These are phyloP conservation scores for Hyaloscypha finlandica DNA, from an alignment of 495 filamentous ascomycete genomes.

Conservation along the genomic window DNA sequence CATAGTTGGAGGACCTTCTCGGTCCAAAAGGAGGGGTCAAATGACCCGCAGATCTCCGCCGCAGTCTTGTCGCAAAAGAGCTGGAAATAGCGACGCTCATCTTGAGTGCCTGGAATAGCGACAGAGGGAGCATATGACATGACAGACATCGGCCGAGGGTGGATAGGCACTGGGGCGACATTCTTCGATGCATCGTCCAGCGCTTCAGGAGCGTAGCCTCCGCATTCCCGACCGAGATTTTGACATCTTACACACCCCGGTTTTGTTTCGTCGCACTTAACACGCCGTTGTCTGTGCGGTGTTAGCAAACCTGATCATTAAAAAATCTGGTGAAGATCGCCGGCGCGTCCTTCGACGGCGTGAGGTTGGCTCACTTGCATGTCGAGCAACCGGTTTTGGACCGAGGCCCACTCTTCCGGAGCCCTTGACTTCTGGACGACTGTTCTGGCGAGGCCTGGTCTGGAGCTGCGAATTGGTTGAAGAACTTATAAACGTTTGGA, in stretches of 20 bases:
- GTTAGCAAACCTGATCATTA: constrained; percentile 8
- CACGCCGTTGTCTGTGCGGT: constrained; percentile 38
- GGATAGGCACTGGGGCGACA: constrained; percentile 31
- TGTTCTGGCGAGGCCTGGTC: constrained; percentile 32
- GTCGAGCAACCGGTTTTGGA: constrained; percentile 34
- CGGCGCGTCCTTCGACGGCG: background rate
- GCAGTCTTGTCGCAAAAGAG: constrained; percentile 60
- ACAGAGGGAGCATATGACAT: constrained; percentile 29
- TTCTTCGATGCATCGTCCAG: constrained; percentile 26
- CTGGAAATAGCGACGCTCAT: constrained; percentile 60
- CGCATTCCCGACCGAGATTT: constrained; percentile 54
- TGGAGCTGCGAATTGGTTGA: constrained; percentile 32
- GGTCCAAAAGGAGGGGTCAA: constrained; percentile 63
- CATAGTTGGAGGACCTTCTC: constrained; percentile 59
- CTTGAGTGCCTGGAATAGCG: constrained; percentile 33
- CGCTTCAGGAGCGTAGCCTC: constrained; percentile 47
- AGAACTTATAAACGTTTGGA: constrained; percentile 36
- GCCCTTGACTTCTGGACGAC: constrained; percentile 31
- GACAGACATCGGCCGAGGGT: constrained; percentile 31
- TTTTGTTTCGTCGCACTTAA: constrained; percentile 62
- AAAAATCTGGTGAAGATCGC: background rate
- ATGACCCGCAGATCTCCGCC: constrained; percentile 60
- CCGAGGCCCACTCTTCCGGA: constrained; percentile 33
- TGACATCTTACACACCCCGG: constrained; percentile 57
- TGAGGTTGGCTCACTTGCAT: constrained; percentile 30